Conservation (phyloP, 2,329 filamentous ascomycete species). For the Gnomoniopsis sp. region DNA sequence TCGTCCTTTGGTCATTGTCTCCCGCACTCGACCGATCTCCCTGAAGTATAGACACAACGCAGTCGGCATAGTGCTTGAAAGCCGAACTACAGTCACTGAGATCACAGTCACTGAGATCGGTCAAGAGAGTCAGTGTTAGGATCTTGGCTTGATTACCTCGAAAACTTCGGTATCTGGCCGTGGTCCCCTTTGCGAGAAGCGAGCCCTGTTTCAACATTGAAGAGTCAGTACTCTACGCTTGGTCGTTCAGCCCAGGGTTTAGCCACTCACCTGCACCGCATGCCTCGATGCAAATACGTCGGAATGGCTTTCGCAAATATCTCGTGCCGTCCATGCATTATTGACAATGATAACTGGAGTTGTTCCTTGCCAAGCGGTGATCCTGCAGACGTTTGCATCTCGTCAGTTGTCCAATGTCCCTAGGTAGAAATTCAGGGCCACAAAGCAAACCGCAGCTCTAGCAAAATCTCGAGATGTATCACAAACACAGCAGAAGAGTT, state of each 20-base stretch:
- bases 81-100: background rate
- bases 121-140: slow-evolving; percentile 1
- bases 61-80: slow-evolving; percentile 3
- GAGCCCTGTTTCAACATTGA: background rate
- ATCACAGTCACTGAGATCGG: background rate
- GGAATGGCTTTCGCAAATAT: background rate
- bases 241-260: background rate
- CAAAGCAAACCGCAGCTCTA: background rate
- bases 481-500: background rate
- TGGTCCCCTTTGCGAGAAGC: background rate
- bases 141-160: slow-evolving; percentile 7
- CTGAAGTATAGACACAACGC: slow-evolving; percentile 1
- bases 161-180: background rate
- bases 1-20: slow-evolving; percentile 1
- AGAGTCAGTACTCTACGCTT: background rate
- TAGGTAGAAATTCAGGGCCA: background rate
- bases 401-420: background rate
- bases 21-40: background rate
- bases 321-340: slow-evolving; percentile 5
- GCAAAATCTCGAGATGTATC: background rate
- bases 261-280: background rate
- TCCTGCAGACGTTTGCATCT: background rate
- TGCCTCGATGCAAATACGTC: slow-evolving; percentile 3
- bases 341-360: background rate
- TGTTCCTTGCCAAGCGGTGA: slow-evolving; percentile 8